Evolutionary conservation across 805 yeast species (phyloP).

Genomic region (Candida maris): DNA sequence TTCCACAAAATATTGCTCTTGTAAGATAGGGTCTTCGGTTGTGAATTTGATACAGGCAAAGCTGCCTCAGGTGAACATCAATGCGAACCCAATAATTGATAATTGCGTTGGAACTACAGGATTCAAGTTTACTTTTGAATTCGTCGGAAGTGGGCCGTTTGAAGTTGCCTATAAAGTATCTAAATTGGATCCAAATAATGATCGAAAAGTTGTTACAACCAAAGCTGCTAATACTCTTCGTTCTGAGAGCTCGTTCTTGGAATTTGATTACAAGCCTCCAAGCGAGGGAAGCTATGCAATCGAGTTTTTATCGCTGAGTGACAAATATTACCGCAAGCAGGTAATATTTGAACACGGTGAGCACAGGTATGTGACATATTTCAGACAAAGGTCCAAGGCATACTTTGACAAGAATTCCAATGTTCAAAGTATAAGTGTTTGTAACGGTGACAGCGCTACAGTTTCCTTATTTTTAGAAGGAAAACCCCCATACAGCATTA

Average conservation of each 20-base stretch:
- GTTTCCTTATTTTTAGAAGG: constrained; percentile 70
- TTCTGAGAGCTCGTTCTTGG: constrained; percentile 29
- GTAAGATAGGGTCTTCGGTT: constrained; percentile 56
- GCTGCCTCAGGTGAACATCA: constrained; percentile 39
- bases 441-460: constrained; percentile 32
- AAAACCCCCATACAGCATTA: constrained; percentile 69
- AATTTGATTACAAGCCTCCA: constrained; percentile 70
- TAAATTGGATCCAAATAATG: constrained; percentile 41
- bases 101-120: constrained; percentile 93
- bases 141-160: constrained; percentile 83
- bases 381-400: constrained; percentile 66
- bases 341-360: constrained; percentile 33
- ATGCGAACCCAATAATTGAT: constrained; percentile 65
- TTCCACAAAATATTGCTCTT: constrained; percentile 61
- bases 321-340: constrained; percentile 49
- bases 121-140: constrained; percentile 59
- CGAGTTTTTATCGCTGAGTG: constrained; percentile 61
- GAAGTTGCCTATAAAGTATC: constrained; percentile 59
- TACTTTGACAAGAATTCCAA: constrained; percentile 27
- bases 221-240: constrained; percentile 28
- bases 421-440: constrained; percentile 21
- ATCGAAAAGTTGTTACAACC: constrained; percentile 19
- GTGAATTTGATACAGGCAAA: constrained; percentile 43
- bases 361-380: constrained; percentile 62
- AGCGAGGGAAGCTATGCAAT: constrained; percentile 80